phyloP scores from a whole-genome alignment of 2,329 filamentous ascomycete species.

The Phaeosphaeria sp. region DNA sequence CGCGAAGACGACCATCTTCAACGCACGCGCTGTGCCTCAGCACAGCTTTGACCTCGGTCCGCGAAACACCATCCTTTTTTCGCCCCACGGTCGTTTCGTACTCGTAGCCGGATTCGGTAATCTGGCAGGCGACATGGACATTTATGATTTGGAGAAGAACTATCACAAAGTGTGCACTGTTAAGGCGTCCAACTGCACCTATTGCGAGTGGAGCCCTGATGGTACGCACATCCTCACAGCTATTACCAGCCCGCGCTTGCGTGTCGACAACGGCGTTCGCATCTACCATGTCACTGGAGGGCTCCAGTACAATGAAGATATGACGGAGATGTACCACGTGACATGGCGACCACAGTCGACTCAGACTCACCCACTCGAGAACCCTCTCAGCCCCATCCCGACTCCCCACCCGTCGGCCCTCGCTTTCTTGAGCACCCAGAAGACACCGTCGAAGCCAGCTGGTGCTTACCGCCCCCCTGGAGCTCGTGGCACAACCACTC shows the following conservation, averaged over 20 bases:
- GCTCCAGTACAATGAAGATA: conserved; percentile 94
- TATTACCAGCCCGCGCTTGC: conserved; percentile 93
- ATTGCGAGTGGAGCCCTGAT: conserved; percentile 97
- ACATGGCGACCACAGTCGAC: conserved; percentile 80
- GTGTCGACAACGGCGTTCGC: conserved; percentile 95
- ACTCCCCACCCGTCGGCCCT: conserved; percentile 82
- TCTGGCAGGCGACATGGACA: conserved; percentile 94
- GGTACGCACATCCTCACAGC: conserved; percentile 95
- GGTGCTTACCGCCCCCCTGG: conserved; percentile 96
- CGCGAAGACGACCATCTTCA: conserved; percentile 99
- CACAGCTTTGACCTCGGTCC: conserved; percentile 88
- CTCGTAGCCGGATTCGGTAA: conserved; percentile 97
- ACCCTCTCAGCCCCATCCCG: conserved; percentile 78
- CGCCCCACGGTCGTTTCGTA: conserved; percentile 89
- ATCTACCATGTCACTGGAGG: conserved; percentile 90
- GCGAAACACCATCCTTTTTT: conserved; percentile 94
- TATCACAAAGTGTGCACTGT: conserved; percentile 92
- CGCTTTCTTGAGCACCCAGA: conserved; percentile 81
- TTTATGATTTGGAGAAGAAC: conserved; percentile 95
- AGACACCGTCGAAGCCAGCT: conserved; percentile 96
- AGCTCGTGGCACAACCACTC: conserved; percentile 85
- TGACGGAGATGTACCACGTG: conserved; percentile 90
- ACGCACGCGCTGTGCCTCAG: conserved; percentile 79
- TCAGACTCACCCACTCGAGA: conserved; percentile 66
- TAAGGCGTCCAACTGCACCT: conserved; percentile 92